These are phyloP conservation scores for Oryza australiensis DNA, from an alignment of 176 grass and related monocot genomes.

Conservation along the genomic window DNA sequence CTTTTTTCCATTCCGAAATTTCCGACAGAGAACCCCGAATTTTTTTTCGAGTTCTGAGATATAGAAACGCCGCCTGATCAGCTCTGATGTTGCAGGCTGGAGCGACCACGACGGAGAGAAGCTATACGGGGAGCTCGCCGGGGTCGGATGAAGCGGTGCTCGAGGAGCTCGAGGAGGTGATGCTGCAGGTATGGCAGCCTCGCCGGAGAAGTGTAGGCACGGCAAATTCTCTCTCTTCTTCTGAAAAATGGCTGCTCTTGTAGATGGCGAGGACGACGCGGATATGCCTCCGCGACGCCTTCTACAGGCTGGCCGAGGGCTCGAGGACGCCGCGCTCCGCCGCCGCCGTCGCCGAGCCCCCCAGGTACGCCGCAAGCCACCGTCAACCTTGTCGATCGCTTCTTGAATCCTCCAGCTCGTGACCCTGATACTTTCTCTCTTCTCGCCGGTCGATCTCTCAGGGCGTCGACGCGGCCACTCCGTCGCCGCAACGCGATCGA, in stretches of 20 bases:
- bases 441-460: constrained; percentile 30
- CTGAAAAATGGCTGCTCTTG: constrained; percentile 17
- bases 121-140: neutral
- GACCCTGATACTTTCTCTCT: neutral
- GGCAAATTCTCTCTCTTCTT: neutral
- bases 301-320: constrained; percentile 66
- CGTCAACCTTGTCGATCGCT: neutral
- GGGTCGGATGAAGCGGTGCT: constrained; percentile 49
- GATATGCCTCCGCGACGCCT: constrained; percentile 77
- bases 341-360: neutral
- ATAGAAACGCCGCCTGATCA: neutral
- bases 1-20: no score
- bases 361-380: neutral
- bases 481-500: constrained; percentile 47
- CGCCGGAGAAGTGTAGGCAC: neutral
- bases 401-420: neutral
- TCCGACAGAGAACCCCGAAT: no score
- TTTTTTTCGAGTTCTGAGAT: no score
- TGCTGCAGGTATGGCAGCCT: constrained; percentile 51
- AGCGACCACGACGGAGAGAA: constrained; percentile 16
- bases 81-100: constrained; percentile 27
- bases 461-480: constrained; percentile 15
- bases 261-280: constrained; percentile 66
- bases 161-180: constrained; percentile 53
- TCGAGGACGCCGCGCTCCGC: constrained; percentile 19